Base-by-base conservation (phyloP, 2,329 filamentous ascomycete species). In the Zymoseptoria brevis region DNA sequence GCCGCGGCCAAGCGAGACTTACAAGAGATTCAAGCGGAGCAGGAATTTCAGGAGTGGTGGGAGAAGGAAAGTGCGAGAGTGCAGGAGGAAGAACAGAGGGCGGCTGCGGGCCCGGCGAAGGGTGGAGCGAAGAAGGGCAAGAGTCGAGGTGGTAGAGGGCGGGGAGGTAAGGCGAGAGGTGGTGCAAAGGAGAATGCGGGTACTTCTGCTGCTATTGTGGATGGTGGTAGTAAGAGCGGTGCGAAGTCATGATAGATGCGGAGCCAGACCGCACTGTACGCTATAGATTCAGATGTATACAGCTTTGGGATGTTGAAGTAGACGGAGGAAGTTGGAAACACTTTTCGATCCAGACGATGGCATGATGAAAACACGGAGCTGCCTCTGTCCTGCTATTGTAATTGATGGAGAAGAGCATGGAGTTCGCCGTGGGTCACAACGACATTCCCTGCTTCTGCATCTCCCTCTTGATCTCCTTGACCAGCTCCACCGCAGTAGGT, bases 1-100 rank as follows among this genome's bases (percentile, higher is more conserved):
- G 90, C 91, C 0, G 86, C 86, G 9, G 89, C 91, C 1, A 96
- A 96, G 75, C 83, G 93, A 58, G 94, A 89, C 63, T 77, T 99
- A 29, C 87, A 95, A 69, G 94, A 97, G 63, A 99, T 99, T 60
- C 94, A 99, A 72, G 86, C 94, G 65, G 94, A 99, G 74, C 94
- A 99, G 71, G 90, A 90, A 55, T 99, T 99, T 72, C 90, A 96
- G 71, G 87, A 95, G 72, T 96, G 92, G 91, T 96, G 91, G 91
- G 90, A 95, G 65, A 86, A 88, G 62, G 92, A 96, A 73, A 90
- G 87, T 67, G 81, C 81, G 60, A 81, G 88, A 26, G 83, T 87
- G 45, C 68, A 71, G 54, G 70, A 72, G 55, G 68, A 62, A 2
- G 67, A 69, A 56, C 61, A 62, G 50, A 56, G 58, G 26, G 57